phyloP scores from a whole-genome alignment of 2,329 filamentous ascomycete genomes.

The Colletotrichum sp. region DNA sequence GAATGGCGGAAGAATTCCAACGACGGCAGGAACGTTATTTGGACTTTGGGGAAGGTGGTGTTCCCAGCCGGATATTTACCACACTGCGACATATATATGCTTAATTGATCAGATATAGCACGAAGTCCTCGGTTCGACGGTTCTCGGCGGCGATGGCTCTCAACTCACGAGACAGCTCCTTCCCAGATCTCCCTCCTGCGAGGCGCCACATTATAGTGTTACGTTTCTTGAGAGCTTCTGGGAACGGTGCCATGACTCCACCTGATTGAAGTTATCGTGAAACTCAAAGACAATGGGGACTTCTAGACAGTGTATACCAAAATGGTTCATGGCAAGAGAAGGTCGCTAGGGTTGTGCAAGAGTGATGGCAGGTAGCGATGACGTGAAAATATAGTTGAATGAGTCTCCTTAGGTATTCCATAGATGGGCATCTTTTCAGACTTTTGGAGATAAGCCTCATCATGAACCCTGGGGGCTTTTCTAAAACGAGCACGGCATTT shows the following conservation, averaged over 20 bases:
- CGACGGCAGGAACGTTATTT: not conserved
- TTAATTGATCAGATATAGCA: not conserved
- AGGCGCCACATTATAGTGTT: not conserved
- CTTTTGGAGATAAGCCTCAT: not conserved
- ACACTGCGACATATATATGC: not conserved
- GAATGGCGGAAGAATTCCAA: not conserved
- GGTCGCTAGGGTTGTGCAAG: not conserved
- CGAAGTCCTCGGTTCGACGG: not conserved
- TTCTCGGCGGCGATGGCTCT: not conserved
- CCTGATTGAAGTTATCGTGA: not conserved
- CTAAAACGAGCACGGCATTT: accelerated
- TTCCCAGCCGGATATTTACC: not conserved
- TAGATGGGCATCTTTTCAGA: not conserved
- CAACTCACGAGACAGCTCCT: not conserved
- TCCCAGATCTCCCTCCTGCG: not conserved
- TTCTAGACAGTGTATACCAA: accelerated
- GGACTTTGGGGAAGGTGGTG: not conserved
- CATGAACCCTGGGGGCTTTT: not conserved
- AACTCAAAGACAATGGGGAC: not conserved
- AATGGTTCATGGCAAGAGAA: not conserved
- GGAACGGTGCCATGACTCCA: not conserved
- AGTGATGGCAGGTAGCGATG: not conserved
- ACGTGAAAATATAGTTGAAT: not conserved
- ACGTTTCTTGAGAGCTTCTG: not conserved
- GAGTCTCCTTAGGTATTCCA: not conserved